Percentiles rank a stretch among this genome's conserved stretches.
Evolutionary conservation across 2,329 filamentous ascomycete species (phyloP).

Genomic region (Calycina marina): DNA sequence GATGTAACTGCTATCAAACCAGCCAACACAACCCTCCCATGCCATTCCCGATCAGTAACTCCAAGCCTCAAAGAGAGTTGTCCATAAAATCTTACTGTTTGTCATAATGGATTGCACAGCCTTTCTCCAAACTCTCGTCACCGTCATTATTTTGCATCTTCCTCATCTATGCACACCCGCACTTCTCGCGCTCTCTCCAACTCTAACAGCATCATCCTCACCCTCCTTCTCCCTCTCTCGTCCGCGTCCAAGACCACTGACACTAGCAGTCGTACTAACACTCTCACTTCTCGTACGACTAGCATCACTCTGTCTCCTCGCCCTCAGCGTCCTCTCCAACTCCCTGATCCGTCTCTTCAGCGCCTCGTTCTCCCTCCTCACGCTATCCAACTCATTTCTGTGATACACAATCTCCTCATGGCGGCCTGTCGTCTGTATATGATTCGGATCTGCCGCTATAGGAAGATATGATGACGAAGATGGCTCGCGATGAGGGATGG

Average conservation of each 20-base stretch:
- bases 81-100: background rate
- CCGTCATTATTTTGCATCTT: background rate
- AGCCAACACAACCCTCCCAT: too few species aligned
- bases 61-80: too few species aligned
- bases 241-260: constrained; percentile 21
- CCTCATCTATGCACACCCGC: constrained; percentile 14
- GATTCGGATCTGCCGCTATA: background rate
- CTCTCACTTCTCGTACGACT: constrained; percentile 36
- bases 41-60: too few species aligned
- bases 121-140: background rate
- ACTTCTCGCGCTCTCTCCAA: constrained; percentile 48
- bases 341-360: constrained; percentile 47
- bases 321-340: constrained; percentile 37
- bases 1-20: too few species aligned
- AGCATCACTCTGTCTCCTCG: constrained; percentile 24
- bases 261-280: constrained; percentile 36
- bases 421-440: constrained; percentile 38
- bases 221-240: constrained; percentile 27
- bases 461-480: constrained; percentile 11
- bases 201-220: constrained; percentile 44
- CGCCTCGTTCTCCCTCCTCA: constrained; percentile 48
- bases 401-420: constrained; percentile 50
- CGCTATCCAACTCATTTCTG: constrained; percentile 42
- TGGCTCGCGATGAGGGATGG: constrained; percentile 15
- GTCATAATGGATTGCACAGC: background rate